Conservation (phyloP, 2,329 filamentous ascomycete species). For the Apiospora rasikravindrae region DNA sequence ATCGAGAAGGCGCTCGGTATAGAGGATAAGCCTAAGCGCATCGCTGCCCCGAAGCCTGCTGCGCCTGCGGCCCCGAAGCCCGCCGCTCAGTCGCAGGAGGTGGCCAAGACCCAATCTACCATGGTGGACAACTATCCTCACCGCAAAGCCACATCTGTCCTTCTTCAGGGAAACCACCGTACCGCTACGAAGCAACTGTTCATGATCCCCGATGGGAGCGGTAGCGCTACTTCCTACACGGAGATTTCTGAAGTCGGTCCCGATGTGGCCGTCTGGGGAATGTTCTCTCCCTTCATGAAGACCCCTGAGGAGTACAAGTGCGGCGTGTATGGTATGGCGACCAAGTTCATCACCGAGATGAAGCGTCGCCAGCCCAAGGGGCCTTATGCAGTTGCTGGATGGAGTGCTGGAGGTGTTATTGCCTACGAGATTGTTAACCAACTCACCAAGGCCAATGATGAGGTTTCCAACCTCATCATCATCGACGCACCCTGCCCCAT, state of each 20-base stretch:
- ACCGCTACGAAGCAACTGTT: constrained; percentile 55
- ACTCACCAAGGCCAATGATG: constrained; percentile 61
- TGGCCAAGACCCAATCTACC: constrained; percentile 42
- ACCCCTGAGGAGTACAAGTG: constrained; percentile 68
- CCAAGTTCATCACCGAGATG: constrained; percentile 72
- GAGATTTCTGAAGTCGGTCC: constrained; percentile 58
- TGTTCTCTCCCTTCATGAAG: constrained; percentile 77
- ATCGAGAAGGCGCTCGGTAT: constrained; percentile 69
- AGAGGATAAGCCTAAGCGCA: constrained; percentile 46
- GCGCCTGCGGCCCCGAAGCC: constrained; percentile 27
- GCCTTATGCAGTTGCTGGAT: constrained; percentile 72
- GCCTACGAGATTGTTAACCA: constrained; percentile 71
- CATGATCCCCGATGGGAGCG: constrained; percentile 62
- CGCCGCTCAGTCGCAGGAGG: constrained; percentile 45
- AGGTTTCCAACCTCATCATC: constrained; percentile 65
- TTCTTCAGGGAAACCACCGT: constrained; percentile 56
- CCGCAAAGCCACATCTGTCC: constrained; percentile 52
- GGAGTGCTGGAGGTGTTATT: constrained; percentile 78
- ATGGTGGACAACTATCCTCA: constrained; percentile 52
- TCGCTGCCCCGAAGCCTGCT: constrained; percentile 36
- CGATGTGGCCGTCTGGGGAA: constrained; percentile 57
- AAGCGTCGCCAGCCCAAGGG: constrained; percentile 72
- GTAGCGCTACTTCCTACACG: constrained; percentile 70
- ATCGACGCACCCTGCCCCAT: constrained; percentile 71
- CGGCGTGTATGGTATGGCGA: constrained; percentile 68